A percentile compares a stretch with the other conserved stretches of the same genome.
phyloP scores from a whole-genome alignment of 2,329 filamentous ascomycete species.

The Neurospora crassa region DNA sequence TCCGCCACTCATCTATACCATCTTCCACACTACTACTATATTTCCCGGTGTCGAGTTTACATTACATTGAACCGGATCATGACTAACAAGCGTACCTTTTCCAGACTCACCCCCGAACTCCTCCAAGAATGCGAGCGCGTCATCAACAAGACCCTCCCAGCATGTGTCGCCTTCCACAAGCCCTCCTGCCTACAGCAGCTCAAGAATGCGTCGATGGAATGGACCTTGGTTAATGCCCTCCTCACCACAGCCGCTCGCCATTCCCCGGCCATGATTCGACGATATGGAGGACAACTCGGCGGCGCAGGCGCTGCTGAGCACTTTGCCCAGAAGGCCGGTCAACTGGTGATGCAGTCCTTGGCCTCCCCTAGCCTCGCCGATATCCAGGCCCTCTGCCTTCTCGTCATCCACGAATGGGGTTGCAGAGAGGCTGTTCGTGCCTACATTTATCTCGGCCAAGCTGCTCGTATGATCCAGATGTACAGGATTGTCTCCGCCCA shows the following conservation, averaged over 20 bases:
- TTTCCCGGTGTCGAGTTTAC: too few species aligned
- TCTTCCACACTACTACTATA: not conserved
- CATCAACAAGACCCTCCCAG: conserved; percentile 50
- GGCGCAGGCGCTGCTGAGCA: conserved; percentile 47
- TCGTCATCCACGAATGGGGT: conserved; percentile 56
- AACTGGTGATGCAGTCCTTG: conserved; percentile 46
- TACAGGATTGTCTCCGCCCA: conserved; percentile 49
- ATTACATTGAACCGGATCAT: not conserved
- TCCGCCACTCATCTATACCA: not conserved
- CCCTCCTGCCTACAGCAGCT: conserved; percentile 52
- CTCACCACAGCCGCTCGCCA: conserved; percentile 48
- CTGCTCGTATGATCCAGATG: conserved; percentile 56
- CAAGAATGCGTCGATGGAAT: conserved; percentile 45
- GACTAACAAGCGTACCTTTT: conserved; percentile 6
- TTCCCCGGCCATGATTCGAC: conserved; percentile 46
- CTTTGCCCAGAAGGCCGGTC: conserved; percentile 48
- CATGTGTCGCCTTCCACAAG: conserved; percentile 54
- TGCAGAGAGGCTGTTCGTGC: conserved; percentile 51
- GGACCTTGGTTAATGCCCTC: conserved; percentile 48
- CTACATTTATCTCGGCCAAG: conserved; percentile 54
- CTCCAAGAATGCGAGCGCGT: conserved; percentile 51
- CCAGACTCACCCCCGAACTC: conserved; percentile 45
- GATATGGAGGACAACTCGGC: conserved; percentile 43
- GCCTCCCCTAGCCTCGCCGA: conserved; percentile 51
- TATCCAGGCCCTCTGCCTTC: conserved; percentile 50